phyloP scores from a whole-genome alignment of 805 yeast species.

The Kregervanrija delftensis region DNA sequence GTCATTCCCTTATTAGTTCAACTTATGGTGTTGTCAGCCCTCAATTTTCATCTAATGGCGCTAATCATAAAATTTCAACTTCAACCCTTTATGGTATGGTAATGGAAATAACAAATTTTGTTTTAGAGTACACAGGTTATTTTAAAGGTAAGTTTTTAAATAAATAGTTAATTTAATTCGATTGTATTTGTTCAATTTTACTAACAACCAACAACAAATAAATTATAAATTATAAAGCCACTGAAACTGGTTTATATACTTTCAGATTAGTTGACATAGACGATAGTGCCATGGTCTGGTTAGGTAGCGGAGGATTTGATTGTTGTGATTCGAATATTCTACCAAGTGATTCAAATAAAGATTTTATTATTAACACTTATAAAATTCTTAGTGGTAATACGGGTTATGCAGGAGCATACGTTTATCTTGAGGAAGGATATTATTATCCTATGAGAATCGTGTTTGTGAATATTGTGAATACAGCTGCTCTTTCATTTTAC shows the following conservation, averaged over 20 bases:
- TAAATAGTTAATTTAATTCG: too few relatives aligned
- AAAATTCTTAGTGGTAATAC: too few relatives aligned
- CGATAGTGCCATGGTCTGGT: slow-evolving; percentile 7
- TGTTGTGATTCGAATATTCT: slow-evolving; percentile 5
- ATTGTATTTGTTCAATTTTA: too few relatives aligned
- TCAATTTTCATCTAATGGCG: not conserved
- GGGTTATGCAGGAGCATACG: too few relatives aligned
- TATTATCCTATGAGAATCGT: slow-evolving; percentile 7
- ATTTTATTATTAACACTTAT: not conserved
- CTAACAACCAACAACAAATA: not conserved
- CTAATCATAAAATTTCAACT: not conserved
- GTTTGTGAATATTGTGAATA: not conserved
- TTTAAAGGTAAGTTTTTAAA: slow-evolving; percentile 9
- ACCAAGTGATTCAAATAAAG: not conserved
- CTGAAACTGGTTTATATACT: slow-evolving; percentile 4
- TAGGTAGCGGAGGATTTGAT: slow-evolving; percentile 7
- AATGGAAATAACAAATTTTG: not conserved
- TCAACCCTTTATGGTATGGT: slow-evolving; percentile 1
- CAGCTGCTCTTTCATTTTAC: too few relatives aligned
- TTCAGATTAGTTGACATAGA: slow-evolving; percentile 2
- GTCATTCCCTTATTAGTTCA: not conserved
- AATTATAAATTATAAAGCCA: slow-evolving; percentile 1
- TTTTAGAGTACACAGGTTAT: slow-evolving; percentile 8
- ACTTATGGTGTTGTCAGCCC: slow-evolving; percentile 1
- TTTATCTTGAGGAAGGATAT: slow-evolving; percentile 1